These are phyloP conservation scores for Rhodomyrtus tomentosa DNA, from an alignment of 345 rosid species.

Conservation along the genomic window DNA sequence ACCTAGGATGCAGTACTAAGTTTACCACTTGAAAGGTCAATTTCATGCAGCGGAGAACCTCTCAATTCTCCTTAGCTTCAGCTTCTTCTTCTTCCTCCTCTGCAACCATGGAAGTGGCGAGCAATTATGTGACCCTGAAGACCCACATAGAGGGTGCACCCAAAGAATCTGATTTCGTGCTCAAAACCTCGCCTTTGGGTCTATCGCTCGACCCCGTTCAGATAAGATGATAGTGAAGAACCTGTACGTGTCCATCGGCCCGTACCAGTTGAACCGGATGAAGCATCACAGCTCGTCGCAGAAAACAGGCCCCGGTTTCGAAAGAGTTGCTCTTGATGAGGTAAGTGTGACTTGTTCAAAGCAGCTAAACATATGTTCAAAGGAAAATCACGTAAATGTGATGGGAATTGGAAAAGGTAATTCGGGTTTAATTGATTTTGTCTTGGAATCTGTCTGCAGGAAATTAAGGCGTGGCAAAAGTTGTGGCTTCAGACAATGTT, in stretches of 20 bases:
- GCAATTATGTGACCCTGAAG: constrained; percentile 23
- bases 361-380: neutral
- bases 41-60: neutral
- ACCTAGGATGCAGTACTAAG: neutral
- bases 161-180: constrained; percentile 24
- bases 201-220: constrained; percentile 13
- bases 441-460: constrained; percentile 7
- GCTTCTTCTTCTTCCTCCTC: neutral
- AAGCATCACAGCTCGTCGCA: constrained; percentile 33
- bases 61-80: neutral
- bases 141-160: constrained; percentile 22
- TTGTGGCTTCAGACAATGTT: constrained; percentile 40
- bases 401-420: neutral
- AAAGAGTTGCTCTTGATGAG: constrained; percentile 20
- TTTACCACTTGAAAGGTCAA: neutral
- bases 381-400: neutral
- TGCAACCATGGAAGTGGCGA: constrained; percentile 19
- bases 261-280: constrained; percentile 39
- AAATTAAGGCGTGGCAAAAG: constrained; percentile 33
- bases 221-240: constrained; percentile 23
- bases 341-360: neutral
- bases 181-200: constrained; percentile 4
- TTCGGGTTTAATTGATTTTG: neutral
- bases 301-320: neutral
- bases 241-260: constrained; percentile 39